A percentile compares a stretch with the other conserved stretches of the same genome.
These are phyloP conservation scores for Lablab purpureus DNA, from an alignment of 306 rosid genomes.

Conservation along the genomic window DNA sequence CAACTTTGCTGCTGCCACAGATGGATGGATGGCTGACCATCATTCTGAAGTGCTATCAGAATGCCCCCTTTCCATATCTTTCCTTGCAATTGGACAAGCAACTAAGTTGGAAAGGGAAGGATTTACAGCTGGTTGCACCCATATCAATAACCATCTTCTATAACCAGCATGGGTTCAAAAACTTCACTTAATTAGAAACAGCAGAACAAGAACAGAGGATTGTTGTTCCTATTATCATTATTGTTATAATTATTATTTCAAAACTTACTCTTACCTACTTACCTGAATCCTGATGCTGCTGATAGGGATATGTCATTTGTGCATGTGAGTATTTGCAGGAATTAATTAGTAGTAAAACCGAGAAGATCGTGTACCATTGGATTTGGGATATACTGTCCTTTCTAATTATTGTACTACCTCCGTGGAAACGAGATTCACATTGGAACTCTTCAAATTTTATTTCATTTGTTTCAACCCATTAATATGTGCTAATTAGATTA, in stretches of 20 bases:
- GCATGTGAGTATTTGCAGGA: conserved; percentile 56
- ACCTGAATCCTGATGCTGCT: background rate
- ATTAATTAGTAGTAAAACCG: conserved; percentile 9
- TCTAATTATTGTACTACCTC: conserved; percentile 29
- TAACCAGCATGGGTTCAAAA: conserved; percentile 11
- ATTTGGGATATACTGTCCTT: conserved; percentile 20
- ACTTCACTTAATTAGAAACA: conserved; percentile 5
- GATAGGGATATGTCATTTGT: conserved; percentile 47
- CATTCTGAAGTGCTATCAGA: conserved; percentile 50
- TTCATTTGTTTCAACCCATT: background rate
- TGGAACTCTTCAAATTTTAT: background rate
- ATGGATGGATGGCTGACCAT: conserved; percentile 31
- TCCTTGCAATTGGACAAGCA: conserved; percentile 50
- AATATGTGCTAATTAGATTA: conserved; percentile 9
- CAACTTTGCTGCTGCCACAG: conserved; percentile 10
- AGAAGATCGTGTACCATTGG: conserved; percentile 44
- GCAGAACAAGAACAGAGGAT: background rate
- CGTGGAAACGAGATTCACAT: background rate
- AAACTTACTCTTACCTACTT: conserved; percentile 8
- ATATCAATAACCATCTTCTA: conserved; percentile 4
- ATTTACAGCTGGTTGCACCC: conserved; percentile 44
- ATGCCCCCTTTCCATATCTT: conserved; percentile 34
- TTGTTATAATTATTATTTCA: background rate
- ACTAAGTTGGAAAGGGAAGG: conserved; percentile 27
- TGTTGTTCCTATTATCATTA: background rate